Evolutionary conservation across 2,329 filamentous ascomycete genomes (phyloP).

Genomic region (Fusarium sublunatum): DNA sequence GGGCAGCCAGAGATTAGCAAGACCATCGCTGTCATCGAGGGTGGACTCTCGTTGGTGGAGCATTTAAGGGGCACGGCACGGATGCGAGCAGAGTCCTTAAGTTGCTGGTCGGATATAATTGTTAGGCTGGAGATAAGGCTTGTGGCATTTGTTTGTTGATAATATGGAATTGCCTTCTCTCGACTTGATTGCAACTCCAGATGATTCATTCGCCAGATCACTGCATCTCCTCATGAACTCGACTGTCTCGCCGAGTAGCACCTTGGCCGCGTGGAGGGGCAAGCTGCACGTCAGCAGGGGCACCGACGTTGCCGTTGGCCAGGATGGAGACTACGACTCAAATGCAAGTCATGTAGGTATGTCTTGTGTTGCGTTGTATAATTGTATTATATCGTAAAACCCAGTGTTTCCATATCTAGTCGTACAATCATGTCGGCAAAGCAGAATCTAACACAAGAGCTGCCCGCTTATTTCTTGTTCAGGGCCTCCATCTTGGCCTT

Average conservation of each 20-base stretch:
- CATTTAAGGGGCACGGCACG: conserved; percentile 11
- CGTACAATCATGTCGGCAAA: conserved; percentile 36
- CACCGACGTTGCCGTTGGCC: conserved; percentile 26
- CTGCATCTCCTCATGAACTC: no score
- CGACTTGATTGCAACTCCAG: no score
- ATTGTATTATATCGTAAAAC: conserved; percentile 26
- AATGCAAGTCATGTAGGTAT: conserved; percentile 11
- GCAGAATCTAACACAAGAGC: conserved; percentile 4
- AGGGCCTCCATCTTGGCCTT: conserved; percentile 71
- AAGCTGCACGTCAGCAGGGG: conserved; percentile 29
- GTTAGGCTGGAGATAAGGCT: neutral
- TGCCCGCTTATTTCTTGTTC: conserved; percentile 62
- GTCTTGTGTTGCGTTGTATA: conserved; percentile 11
- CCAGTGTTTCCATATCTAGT: conserved; percentile 28
- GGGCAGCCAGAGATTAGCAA: conserved; percentile 37
- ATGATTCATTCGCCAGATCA: no score
- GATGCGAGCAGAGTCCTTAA: neutral
- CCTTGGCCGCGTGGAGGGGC: conserved; percentile 23
- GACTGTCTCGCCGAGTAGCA: conserved; percentile 3
- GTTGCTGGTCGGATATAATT: neutral
- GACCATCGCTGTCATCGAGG: conserved; percentile 12
- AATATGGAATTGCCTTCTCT: no score
- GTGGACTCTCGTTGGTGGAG: conserved; percentile 28
- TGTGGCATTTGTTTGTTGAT: no score
- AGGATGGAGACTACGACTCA: conserved; percentile 26